These are phyloP conservation scores for Suillus americanus DNA, from an alignment of 768 basidiomycete species.

Conservation along the genomic window DNA sequence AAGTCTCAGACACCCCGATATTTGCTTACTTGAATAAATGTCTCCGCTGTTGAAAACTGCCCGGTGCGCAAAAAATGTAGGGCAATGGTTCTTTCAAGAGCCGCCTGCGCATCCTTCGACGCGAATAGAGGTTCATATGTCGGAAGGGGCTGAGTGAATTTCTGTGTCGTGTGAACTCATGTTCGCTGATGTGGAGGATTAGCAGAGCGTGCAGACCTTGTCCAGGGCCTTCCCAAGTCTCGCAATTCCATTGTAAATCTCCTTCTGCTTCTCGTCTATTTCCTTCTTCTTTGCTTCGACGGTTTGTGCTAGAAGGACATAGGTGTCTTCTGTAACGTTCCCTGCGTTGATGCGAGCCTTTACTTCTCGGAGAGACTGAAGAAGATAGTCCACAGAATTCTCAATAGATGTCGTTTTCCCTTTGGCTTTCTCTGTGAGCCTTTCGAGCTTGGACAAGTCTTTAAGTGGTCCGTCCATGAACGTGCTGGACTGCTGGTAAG, in stretches of 20 bases:
- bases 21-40: slow-evolving; percentile 63
- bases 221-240: slow-evolving; percentile 86
- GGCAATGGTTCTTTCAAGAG: slow-evolving; percentile 70
- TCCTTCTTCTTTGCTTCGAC: slow-evolving; percentile 80
- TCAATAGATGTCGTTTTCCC: slow-evolving; percentile 54
- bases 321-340: slow-evolving; percentile 46
- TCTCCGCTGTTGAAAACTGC: slow-evolving; percentile 74
- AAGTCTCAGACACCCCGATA: slow-evolving; percentile 5
- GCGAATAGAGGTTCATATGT: slow-evolving; percentile 67
- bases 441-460: slow-evolving; percentile 77
- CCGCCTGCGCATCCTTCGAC: slow-evolving; percentile 54
- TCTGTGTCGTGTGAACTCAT: slow-evolving; percentile 37
- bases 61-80: slow-evolving; percentile 80
- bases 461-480: slow-evolving; percentile 74
- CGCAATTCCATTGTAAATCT: slow-evolving; percentile 74
- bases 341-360: slow-evolving; percentile 53
- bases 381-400: slow-evolving; percentile 64
- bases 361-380: slow-evolving; percentile 55
- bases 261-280: slow-evolving; percentile 86
- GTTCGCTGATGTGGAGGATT: neutral
- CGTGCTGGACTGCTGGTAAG: neutral
- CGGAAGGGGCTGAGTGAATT: slow-evolving; percentile 60
- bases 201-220: slow-evolving; percentile 57
- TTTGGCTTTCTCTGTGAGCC: slow-evolving; percentile 49
- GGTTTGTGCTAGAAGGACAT: slow-evolving; percentile 51